Evolutionary conservation across 192 early-diverging fungal species (phyloP).

Genomic region (Coemansia sp.): DNA sequence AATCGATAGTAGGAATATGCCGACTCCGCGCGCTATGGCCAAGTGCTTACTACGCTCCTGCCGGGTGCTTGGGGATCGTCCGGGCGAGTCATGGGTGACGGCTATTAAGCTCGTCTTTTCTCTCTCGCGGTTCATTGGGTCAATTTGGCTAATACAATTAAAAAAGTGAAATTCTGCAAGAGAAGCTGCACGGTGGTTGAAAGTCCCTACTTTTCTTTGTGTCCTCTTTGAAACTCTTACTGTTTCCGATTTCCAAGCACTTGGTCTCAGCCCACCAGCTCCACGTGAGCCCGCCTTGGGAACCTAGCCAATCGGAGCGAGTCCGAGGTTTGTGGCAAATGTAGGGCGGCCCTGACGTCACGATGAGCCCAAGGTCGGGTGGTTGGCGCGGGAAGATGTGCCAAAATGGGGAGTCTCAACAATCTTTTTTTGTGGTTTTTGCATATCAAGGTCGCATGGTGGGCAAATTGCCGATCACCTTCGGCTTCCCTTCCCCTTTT

Average conservation of each 20-base stretch:
- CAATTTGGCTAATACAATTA: not conserved
- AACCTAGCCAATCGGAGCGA: not conserved
- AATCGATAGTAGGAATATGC: conserved; percentile 28
- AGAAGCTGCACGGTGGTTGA: no score
- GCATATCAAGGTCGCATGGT: no score
- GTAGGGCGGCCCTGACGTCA: not conserved
- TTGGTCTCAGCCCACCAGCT: conserved; percentile 1
- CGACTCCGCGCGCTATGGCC: conserved; percentile 7
- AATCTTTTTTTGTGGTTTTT: no score
- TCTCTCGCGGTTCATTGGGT: not conserved
- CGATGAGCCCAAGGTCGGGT: not conserved
- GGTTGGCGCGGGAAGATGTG: not conserved
- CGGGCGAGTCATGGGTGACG: not conserved
- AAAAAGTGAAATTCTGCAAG: not conserved
- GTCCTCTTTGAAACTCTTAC: not conserved
- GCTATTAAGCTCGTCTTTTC: conserved; percentile 3
- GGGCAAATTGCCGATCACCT: no score
- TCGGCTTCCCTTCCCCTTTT: no score
- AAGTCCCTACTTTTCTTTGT: not conserved
- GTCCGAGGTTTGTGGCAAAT: not conserved
- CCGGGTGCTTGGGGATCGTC: not conserved
- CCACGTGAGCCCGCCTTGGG: not conserved
- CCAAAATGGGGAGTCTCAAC: no score
- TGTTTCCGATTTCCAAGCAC: not conserved
- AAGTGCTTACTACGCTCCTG: conserved; percentile 9